Conservation (phyloP, 1,284 basidiomycete species). For the Neonothopanus nambi region DNA sequence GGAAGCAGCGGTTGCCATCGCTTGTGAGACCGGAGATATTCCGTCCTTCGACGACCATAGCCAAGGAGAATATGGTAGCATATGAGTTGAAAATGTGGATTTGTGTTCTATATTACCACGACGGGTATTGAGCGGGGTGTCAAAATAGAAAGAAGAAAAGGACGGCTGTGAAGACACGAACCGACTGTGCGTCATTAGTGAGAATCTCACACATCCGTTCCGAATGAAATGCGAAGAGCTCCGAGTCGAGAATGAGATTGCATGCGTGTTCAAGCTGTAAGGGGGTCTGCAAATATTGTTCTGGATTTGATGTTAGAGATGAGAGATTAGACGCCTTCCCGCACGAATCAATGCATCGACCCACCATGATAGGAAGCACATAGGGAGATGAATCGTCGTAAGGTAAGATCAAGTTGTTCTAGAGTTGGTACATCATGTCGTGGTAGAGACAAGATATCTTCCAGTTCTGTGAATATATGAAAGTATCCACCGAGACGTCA, state of each 20-base stretch:
- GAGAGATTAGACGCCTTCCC: not conserved
- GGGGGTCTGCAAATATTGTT: slow-evolving; percentile 78
- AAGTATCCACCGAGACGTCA: slow-evolving; percentile 3
- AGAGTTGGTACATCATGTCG: slow-evolving; percentile 62
- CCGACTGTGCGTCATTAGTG: slow-evolving; percentile 67
- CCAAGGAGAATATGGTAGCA: slow-evolving; percentile 77
- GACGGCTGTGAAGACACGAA: slow-evolving; percentile 40
- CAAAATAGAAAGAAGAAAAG: slow-evolving; percentile 3
- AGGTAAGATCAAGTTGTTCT: slow-evolving; percentile 72
- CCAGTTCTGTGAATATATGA: slow-evolving; percentile 61
- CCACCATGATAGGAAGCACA: slow-evolving; percentile 84
- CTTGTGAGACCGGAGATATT: slow-evolving; percentile 76
- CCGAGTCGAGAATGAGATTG: slow-evolving; percentile 72
- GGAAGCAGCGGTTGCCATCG: slow-evolving; percentile 84
- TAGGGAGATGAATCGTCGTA: slow-evolving; percentile 76
- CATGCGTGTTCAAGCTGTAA: slow-evolving; percentile 84
- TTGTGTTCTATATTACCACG: slow-evolving; percentile 63
- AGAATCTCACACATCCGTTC: slow-evolving; percentile 86
- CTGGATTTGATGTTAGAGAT: slow-evolving; percentile 43
- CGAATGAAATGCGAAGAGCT: slow-evolving; percentile 85
- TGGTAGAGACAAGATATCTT: slow-evolving; percentile 75
- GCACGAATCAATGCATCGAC: slow-evolving; percentile 25
- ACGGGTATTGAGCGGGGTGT: no score
- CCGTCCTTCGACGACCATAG: slow-evolving; percentile 69
- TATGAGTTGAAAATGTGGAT: slow-evolving; percentile 84